Evolutionary conservation across 2,329 filamentous ascomycete genomes (phyloP).

Genomic region (Neonectria neomacrospora): DNA sequence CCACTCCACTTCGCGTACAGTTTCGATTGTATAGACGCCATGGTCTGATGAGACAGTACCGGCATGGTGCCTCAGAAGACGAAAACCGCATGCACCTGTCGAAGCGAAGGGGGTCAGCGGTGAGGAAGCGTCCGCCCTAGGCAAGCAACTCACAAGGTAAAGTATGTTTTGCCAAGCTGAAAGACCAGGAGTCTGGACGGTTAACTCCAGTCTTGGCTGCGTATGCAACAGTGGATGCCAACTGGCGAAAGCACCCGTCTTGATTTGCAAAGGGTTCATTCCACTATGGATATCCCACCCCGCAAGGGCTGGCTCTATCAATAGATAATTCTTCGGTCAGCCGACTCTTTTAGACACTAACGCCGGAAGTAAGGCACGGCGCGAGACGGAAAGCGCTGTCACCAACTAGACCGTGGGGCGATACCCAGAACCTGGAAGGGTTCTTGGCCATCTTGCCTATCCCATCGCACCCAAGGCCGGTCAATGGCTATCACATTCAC

Average conservation of each 20-base stretch:
- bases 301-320: constrained; percentile 17
- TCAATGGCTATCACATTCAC: background rate
- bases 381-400: background rate
- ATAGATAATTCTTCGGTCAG: constrained; percentile 21
- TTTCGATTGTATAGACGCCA: background rate
- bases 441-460: constrained; percentile 13
- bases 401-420: constrained; percentile 1
- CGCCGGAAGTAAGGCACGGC: constrained; percentile 10
- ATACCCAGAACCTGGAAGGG: background rate
- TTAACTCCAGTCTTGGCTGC: background rate
- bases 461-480: constrained; percentile 1
- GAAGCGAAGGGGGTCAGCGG: constrained; percentile 11
- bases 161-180: constrained; percentile 1
- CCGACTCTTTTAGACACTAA: constrained; percentile 19
- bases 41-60: constrained; percentile 1
- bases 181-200: background rate
- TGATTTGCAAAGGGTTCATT: constrained; percentile 4
- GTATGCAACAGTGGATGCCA: constrained; percentile 1
- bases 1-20: constrained; percentile 1
- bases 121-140: constrained; percentile 2
- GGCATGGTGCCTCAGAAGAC: constrained; percentile 2
- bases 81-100: constrained; percentile 10
- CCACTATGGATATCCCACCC: constrained; percentile 17
- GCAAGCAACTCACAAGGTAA: constrained; percentile 1
- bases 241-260: background rate